phyloP scores from a whole-genome alignment of 345 rosid genomes.

The Geranium rotundifolium region DNA sequence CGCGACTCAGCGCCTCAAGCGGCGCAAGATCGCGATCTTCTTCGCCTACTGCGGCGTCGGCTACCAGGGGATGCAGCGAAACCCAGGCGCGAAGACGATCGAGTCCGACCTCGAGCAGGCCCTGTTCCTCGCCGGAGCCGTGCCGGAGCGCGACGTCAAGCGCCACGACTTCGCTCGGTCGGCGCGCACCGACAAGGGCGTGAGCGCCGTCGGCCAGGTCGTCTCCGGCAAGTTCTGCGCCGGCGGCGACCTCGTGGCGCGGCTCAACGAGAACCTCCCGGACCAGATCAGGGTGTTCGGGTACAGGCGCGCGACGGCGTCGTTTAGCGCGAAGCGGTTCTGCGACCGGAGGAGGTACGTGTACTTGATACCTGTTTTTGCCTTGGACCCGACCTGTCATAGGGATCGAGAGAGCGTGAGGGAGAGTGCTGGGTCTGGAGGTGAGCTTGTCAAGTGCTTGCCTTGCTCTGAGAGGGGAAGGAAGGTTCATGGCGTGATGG shows the following conservation, averaged over 20 bases:
- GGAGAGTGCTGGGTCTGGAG: constrained; percentile 60
- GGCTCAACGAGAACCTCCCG: constrained; percentile 50
- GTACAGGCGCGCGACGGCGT: constrained; percentile 59
- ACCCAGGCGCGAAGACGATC: constrained; percentile 91
- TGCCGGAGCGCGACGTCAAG: constrained; percentile 68
- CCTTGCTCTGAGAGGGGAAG: constrained; percentile 84
- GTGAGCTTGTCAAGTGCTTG: constrained; percentile 61
- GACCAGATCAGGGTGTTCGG: constrained; percentile 70
- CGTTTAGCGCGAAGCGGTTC: constrained; percentile 73
- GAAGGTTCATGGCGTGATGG: constrained; percentile 57
- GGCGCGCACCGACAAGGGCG: constrained; percentile 91
- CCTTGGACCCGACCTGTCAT: constrained; percentile 67
- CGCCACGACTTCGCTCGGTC: constrained; percentile 86
- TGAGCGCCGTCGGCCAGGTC: constrained; percentile 94
- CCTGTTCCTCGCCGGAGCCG: constrained; percentile 68
- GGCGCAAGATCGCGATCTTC: constrained; percentile 83
- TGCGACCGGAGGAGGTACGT: constrained; percentile 94
- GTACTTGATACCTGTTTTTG: constrained; percentile 76
- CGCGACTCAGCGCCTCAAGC: constrained; percentile 46
- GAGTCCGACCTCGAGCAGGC: constrained; percentile 97
- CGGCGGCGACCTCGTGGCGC: constrained; percentile 74
- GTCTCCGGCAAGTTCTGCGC: constrained; percentile 79
- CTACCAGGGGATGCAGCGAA: constrained; percentile 97
- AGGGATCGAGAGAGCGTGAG: constrained; percentile 71
- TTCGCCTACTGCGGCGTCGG: constrained; percentile 95